phyloP scores from a whole-genome alignment of 495 filamentous ascomycete species.

The Baudoinia panamericana region DNA sequence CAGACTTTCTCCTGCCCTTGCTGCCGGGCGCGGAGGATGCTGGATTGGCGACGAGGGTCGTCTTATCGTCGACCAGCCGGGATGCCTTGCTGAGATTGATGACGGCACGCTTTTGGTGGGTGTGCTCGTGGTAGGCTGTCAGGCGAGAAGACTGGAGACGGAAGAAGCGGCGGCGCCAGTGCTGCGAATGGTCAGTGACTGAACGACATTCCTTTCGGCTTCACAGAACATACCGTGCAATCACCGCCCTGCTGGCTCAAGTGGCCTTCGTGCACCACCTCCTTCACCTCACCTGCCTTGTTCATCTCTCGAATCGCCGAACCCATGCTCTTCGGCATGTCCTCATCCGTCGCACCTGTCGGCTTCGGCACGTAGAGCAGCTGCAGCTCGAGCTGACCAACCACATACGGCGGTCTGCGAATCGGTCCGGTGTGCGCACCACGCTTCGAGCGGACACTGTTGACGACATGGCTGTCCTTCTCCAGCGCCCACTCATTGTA shows the following conservation, averaged over 20 bases:
- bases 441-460: conserved; percentile 77
- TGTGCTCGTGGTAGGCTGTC: conserved; percentile 91
- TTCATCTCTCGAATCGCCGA: conserved; percentile 83
- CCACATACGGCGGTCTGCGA: conserved; percentile 75
- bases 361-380: conserved; percentile 88
- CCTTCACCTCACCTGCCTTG: conserved; percentile 58
- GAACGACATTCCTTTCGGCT: conserved; percentile 1
- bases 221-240: conserved; percentile 65
- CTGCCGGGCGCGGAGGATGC: conserved; percentile 35
- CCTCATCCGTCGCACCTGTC: conserved; percentile 74
- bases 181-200: conserved; percentile 42
- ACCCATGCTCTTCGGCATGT: conserved; percentile 98
- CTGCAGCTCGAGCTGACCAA: conserved; percentile 87
- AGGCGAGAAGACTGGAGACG: conserved; percentile 81
- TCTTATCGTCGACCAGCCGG: conserved; percentile 84
- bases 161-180: conserved; percentile 96
- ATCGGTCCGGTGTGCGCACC: conserved; percentile 45
- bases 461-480: conserved; percentile 48
- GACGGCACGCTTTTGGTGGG: conserved; percentile 84
- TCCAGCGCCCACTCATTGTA: conserved; percentile 98
- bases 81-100: conserved; percentile 92
- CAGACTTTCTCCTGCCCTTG: conserved; percentile 74
- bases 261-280: conserved; percentile 70
- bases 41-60: conserved; percentile 52
- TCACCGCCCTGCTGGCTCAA: conserved; percentile 95